Evolutionary conservation across 495 filamentous ascomycete species (phyloP).

Genomic region (Parathielavia appendiculata): DNA sequence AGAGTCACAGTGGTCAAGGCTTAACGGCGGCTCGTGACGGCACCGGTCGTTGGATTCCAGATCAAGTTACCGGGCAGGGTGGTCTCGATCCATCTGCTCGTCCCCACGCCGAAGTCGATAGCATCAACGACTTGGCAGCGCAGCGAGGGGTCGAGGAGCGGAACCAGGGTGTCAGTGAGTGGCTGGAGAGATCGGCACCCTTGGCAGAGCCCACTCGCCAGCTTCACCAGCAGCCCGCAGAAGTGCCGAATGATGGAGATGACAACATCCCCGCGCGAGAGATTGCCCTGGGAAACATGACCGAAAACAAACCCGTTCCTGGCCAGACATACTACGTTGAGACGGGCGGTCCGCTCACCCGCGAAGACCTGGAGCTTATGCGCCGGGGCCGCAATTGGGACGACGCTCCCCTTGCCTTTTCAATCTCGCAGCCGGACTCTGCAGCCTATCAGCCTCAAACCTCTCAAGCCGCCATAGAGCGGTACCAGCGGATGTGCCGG

Average conservation of each 20-base stretch:
- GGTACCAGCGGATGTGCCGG: constrained; percentile 41
- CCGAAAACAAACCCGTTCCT: constrained; percentile 24
- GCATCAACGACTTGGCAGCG: constrained; percentile 37
- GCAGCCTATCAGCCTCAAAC: constrained; percentile 43
- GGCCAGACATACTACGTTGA: constrained; percentile 46
- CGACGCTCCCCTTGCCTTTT: constrained; percentile 40
- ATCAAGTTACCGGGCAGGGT: constrained; percentile 33
- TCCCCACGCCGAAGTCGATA: constrained; percentile 34
- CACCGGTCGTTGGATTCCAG: constrained; percentile 36
- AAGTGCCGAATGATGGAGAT: constrained; percentile 22
- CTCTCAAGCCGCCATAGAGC: constrained; percentile 49
- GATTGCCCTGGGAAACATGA: constrained; percentile 33
- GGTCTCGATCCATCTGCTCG: constrained; percentile 43
- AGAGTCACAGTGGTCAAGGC: constrained; percentile 2
- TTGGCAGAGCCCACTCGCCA: not conserved
- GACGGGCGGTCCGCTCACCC: constrained; percentile 38
- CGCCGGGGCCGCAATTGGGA: constrained; percentile 44
- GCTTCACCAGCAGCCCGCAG: constrained; percentile 2
- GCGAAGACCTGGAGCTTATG: constrained; percentile 43
- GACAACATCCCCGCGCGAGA: constrained; percentile 37
- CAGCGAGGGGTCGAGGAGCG: constrained; percentile 34
- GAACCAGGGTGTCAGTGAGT: constrained; percentile 40
- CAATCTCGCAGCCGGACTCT: constrained; percentile 33
- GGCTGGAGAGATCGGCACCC: constrained; percentile 32
- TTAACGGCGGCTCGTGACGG: constrained; percentile 32